A percentile compares a stretch with the other conserved stretches of the same genome.
Conservation (phyloP, 129 eudicot species). For the Flaveria robusta region DNA sequence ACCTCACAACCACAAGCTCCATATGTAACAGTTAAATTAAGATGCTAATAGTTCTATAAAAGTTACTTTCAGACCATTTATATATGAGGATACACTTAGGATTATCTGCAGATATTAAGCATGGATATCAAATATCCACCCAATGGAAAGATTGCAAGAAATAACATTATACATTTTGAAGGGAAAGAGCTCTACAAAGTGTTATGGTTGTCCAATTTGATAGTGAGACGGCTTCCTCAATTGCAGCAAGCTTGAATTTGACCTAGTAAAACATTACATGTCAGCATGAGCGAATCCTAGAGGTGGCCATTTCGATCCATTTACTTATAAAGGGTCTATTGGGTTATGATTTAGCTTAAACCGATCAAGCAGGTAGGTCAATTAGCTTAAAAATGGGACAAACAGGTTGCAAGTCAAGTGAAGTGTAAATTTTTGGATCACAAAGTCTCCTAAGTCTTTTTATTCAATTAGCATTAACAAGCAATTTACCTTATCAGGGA, state of each 20-base stretch:
- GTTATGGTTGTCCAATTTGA: slow-evolving; percentile 89
- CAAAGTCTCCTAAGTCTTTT: neutral
- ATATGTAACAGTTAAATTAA: neutral
- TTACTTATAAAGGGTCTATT: neutral
- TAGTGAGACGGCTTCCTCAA: slow-evolving; percentile 84
- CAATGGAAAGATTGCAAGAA: slow-evolving; percentile 7
- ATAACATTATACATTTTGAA: slow-evolving; percentile 66
- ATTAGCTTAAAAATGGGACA: too few relatives aligned
- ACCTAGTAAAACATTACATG: slow-evolving; percentile 44
- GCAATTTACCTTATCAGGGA: slow-evolving; percentile 54
- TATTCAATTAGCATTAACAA: neutral
- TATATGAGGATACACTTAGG: neutral
- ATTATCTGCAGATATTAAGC: neutral
- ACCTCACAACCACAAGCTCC: neutral
- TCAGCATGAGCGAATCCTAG: slow-evolving; percentile 26
- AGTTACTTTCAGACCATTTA: slow-evolving; percentile 7
- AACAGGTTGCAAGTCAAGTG: neutral
- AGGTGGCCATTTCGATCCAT: neutral
- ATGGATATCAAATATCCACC: neutral
- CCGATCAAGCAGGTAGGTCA: too few relatives aligned
- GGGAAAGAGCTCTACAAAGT: slow-evolving; percentile 86
- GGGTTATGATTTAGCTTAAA: neutral
- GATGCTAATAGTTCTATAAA: slow-evolving; percentile 9
- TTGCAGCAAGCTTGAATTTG: slow-evolving; percentile 70
- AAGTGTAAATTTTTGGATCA: neutral